These are phyloP conservation scores for Debaryomyces prosopidis DNA, from an alignment of 805 yeast species.

Conservation along the genomic window DNA sequence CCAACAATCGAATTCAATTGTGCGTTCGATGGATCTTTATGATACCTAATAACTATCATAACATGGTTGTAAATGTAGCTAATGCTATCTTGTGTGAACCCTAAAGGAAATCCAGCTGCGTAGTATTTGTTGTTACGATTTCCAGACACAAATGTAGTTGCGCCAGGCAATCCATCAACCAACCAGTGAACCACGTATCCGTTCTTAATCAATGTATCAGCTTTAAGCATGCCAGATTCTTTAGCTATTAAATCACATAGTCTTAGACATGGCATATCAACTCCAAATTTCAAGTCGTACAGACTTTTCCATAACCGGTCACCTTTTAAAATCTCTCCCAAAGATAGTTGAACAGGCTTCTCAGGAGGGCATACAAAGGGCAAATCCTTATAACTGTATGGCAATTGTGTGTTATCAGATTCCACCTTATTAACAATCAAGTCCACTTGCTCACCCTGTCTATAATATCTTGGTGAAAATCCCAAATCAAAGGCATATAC, in stretches of 20 bases:
- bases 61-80: slow-evolving; percentile 76
- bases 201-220: slow-evolving; percentile 60
- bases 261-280: slow-evolving; percentile 64
- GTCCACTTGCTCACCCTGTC: slow-evolving; percentile 61
- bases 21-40: slow-evolving; percentile 42
- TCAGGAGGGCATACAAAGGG: slow-evolving; percentile 78
- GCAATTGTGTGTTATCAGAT: slow-evolving; percentile 74
- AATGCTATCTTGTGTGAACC: slow-evolving; percentile 58
- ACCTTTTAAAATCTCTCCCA: slow-evolving; percentile 79
- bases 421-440: slow-evolving; percentile 75
- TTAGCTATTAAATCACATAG: slow-evolving; percentile 64
- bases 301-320: slow-evolving; percentile 79
- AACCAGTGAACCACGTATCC: slow-evolving; percentile 84
- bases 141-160: slow-evolving; percentile 71
- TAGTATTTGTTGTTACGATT: slow-evolving; percentile 66
- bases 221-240: slow-evolving; percentile 52
- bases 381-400: slow-evolving; percentile 73
- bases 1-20: slow-evolving; percentile 69
- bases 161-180: slow-evolving; percentile 83
- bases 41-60: slow-evolving; percentile 76
- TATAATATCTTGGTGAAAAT: slow-evolving; percentile 40
- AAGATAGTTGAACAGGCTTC: slow-evolving; percentile 62
- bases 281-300: slow-evolving; percentile 60
- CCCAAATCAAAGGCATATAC: slow-evolving; percentile 12
- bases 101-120: slow-evolving; percentile 85